Percentiles rank a stretch among this genome's conserved stretches.
phyloP scores from a whole-genome alignment of 805 yeast genomes.

The Pichia heedii region DNA sequence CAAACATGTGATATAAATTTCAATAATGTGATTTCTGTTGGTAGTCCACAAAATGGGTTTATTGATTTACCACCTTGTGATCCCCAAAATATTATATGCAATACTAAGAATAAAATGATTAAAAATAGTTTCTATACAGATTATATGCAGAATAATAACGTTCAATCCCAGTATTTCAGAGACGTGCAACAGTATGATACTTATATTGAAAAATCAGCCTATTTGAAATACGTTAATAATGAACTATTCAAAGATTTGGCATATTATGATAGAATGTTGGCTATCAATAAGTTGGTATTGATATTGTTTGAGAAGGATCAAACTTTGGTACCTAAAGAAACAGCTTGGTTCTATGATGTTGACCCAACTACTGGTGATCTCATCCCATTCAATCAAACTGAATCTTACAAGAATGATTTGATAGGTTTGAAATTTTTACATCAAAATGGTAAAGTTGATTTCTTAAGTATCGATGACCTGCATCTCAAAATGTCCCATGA shows the following conservation, averaged over 20 bases:
- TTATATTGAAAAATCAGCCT: constrained; percentile 48
- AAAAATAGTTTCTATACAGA: constrained; percentile 53
- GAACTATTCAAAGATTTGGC: constrained; percentile 32
- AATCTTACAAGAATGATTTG: constrained; percentile 42
- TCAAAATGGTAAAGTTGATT: constrained; percentile 36
- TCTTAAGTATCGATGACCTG: constrained; percentile 40
- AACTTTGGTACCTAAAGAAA: constrained; percentile 65
- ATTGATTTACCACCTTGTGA: constrained; percentile 58
- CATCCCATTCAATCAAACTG: constrained; percentile 41
- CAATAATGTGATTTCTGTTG: constrained; percentile 57
- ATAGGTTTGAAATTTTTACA: constrained; percentile 50
- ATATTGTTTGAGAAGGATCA: constrained; percentile 51
- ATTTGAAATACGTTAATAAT: constrained; percentile 59
- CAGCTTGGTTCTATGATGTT: constrained; percentile 56
- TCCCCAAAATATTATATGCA: constrained; percentile 39
- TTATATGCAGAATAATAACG: constrained; percentile 44
- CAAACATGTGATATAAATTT: constrained; percentile 48
- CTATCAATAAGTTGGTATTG: constrained; percentile 47
- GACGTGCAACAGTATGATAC: constrained; percentile 41
- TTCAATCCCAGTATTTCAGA: constrained; percentile 74
- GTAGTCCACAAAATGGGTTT: constrained; percentile 76
- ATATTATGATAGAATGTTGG: constrained; percentile 36
- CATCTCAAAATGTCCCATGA: constrained; percentile 61
- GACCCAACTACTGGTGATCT: constrained; percentile 34
- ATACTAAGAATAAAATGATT: constrained; percentile 42